phyloP scores from a whole-genome alignment of 2,329 filamentous ascomycete species.

The Penicillium glabrum region DNA sequence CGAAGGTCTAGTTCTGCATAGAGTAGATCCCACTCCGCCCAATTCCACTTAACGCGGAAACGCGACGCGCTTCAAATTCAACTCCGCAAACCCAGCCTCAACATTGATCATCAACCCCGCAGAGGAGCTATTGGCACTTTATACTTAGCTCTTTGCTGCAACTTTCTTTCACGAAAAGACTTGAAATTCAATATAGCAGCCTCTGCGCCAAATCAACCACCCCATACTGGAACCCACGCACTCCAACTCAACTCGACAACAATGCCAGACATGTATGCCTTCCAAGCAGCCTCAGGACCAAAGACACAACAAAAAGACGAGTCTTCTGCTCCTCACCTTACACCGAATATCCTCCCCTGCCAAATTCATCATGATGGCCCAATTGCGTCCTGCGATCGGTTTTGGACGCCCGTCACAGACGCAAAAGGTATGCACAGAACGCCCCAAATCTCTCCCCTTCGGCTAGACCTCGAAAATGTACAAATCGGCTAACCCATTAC shows the following conservation, averaged over 20 bases:
- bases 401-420: slow-evolving; percentile 65
- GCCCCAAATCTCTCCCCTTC: neutral
- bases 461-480: neutral
- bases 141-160: neutral
- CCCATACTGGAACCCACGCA: neutral
- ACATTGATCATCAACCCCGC: neutral
- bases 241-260: neutral
- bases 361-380: slow-evolving; percentile 76
- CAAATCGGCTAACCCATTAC: neutral
- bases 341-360: slow-evolving; percentile 75
- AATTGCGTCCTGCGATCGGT: slow-evolving; percentile 61
- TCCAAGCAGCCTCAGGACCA: slow-evolving; percentile 31
- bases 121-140: neutral
- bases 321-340: slow-evolving; percentile 41
- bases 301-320: slow-evolving; percentile 2
- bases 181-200: neutral
- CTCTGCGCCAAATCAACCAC: neutral
- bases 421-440: slow-evolving; percentile 36
- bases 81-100: neutral
- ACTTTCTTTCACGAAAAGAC: neutral
- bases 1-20: neutral
- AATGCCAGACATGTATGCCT: slow-evolving; percentile 36
- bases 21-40: neutral
- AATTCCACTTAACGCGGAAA: slow-evolving; percentile 31
- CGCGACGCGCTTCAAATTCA: slow-evolving; percentile 28